Evolutionary conservation across 306 rosid species (phyloP), one percentile per base, ranked within the genome.

Genomic region (Gillenia trifoliata): DNA sequence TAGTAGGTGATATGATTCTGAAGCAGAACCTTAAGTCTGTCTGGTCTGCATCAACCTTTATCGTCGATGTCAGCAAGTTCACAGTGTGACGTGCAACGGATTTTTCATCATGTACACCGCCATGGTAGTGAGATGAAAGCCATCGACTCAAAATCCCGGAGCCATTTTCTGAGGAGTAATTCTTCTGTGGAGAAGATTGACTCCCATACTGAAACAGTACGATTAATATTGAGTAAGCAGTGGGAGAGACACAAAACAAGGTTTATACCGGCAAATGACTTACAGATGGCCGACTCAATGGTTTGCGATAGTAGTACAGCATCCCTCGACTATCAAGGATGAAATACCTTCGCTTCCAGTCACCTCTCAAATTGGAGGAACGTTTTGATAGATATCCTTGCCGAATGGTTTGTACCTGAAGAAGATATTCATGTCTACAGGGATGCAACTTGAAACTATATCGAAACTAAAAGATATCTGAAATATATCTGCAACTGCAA

Each of bases 271-370:
- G 81, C 55, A 66, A 74, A 75, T 30, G 87, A 79, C 97, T 84
- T 85, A 91, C 97, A 77, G 79, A 66, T 75, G 93, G 71, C 75
- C 74, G 55, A 20, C 66, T 80, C 89, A 90, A 89, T 25, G 85
- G 95, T 80, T 89, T 91, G 71, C 97, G 97, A 75, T 91, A 91
- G 84, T 91, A 89, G 80, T 84, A 91, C 81, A 91, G 77, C 85
- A 76, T 83, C 75, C 94, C 97, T 80, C 91, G 83, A 68, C 95
- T 91, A 81, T 91, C 97, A 76, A 91, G 92, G 79, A 91, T 84
- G 87, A 91, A 91, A 85, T 83, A 87, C 86, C 94, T 89, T 83
- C 95, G 87, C 79, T 91, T 91, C 97, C 97, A 91, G 82, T 91
- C 97, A 81, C 79, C 97, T 86, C 97, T 87, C 74, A 91, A 84